Percentiles rank a stretch among this genome's conserved stretches.
Evolutionary conservation across 345 rosid genomes (phyloP).

Genomic region (Citrus reticulata): DNA sequence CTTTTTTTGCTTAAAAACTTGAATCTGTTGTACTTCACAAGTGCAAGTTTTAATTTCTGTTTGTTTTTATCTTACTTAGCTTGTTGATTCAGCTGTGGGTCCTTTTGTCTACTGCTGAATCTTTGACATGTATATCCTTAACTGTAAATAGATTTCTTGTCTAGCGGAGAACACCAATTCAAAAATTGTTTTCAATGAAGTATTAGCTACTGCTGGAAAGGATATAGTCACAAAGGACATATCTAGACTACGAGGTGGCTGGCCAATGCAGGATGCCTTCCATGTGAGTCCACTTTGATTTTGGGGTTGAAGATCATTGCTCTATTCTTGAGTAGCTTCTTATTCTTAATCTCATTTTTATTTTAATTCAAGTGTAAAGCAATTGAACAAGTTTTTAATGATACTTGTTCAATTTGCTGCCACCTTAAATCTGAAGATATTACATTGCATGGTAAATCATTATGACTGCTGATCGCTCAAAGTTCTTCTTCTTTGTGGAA

Average conservation of each 20-base stretch:
- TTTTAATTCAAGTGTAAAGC: neutral
- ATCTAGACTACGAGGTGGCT: slow-evolving; percentile 95
- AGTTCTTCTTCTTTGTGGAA: neutral
- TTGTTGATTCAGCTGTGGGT: slow-evolving; percentile 7
- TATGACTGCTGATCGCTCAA: neutral
- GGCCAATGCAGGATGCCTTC: slow-evolving; percentile 98
- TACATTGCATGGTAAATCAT: neutral
- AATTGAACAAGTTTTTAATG: neutral
- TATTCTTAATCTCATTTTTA: neutral
- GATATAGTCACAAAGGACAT: slow-evolving; percentile 93
- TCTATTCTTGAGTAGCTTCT: neutral
- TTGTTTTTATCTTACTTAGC: slow-evolving; percentile 3
- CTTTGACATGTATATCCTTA: slow-evolving; percentile 36
- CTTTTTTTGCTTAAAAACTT: slow-evolving; percentile 21
- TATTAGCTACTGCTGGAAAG: slow-evolving; percentile 77
- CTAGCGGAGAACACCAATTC: slow-evolving; percentile 81
- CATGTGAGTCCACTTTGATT: slow-evolving; percentile 50
- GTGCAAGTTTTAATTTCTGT: neutral
- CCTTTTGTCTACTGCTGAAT: neutral
- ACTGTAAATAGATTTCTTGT: slow-evolving; percentile 59
- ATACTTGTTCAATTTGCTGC: neutral
- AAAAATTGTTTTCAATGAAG: slow-evolving; percentile 74
- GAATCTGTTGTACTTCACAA: slow-evolving; percentile 1
- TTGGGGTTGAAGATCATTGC: neutral
- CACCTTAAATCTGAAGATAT: neutral